phyloP scores from a whole-genome alignment of 768 basidiomycete genomes.

The Xerocomus potaroensis region DNA sequence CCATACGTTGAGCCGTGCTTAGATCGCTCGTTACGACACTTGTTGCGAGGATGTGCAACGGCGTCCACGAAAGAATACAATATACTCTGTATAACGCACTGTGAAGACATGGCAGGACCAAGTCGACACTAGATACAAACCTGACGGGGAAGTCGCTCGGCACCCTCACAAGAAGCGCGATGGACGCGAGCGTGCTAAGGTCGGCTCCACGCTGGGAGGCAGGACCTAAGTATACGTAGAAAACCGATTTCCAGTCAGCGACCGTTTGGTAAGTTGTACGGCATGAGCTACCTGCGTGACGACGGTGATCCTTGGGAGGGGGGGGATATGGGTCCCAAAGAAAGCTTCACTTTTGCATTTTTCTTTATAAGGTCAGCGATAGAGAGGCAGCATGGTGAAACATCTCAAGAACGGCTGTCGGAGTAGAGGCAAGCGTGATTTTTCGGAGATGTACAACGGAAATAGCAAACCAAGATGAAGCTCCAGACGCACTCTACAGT shows the following conservation, averaged over 20 bases:
- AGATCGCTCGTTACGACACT: slow-evolving; percentile 70
- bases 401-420: slow-evolving; percentile 23
- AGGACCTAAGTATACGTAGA: slow-evolving; percentile 21
- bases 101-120: slow-evolving; percentile 9
- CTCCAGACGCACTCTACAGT: slow-evolving; percentile 13
- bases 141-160: slow-evolving; percentile 51
- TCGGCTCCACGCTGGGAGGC: slow-evolving; percentile 43
- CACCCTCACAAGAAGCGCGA: slow-evolving; percentile 71
- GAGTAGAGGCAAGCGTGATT: slow-evolving; percentile 19
- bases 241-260: slow-evolving; percentile 8
- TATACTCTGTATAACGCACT: slow-evolving; percentile 17
- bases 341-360: no score
- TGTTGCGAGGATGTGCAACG: slow-evolving; percentile 63
- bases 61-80: slow-evolving; percentile 43
- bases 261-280: slow-evolving; percentile 11
- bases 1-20: slow-evolving; percentile 66
- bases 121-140: slow-evolving; percentile 25
- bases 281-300: slow-evolving; percentile 29
- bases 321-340: slow-evolving; percentile 33
- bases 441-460: slow-evolving; percentile 22
- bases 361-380: slow-evolving; percentile 31
- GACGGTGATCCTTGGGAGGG: slow-evolving; percentile 26
- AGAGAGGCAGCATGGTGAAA: slow-evolving; percentile 16
- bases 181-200: slow-evolving; percentile 58
- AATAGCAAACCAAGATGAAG: slow-evolving; percentile 18